phyloP scores from a whole-genome alignment of 495 filamentous ascomycete species.

The Elaphomyces granulatus region DNA sequence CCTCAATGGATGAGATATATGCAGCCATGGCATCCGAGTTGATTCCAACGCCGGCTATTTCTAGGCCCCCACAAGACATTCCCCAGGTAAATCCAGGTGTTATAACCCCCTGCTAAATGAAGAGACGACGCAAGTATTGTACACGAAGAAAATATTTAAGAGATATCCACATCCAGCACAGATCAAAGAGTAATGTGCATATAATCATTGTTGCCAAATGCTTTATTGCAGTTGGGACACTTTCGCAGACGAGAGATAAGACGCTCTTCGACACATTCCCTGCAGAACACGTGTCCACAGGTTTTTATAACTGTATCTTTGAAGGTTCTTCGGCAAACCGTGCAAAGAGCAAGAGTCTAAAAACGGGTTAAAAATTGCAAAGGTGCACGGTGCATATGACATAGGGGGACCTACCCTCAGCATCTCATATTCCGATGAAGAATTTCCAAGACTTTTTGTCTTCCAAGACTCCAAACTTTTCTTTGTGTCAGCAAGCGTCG shows the following conservation, averaged over 20 bases:
- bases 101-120: background rate
- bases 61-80: background rate
- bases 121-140: slow-evolving; percentile 22
- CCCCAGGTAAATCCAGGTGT: background rate
- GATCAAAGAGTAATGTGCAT: slow-evolving; percentile 48
- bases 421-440: slow-evolving; percentile 67
- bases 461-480: slow-evolving; percentile 73
- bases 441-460: slow-evolving; percentile 62
- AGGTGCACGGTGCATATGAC: background rate
- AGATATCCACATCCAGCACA: background rate
- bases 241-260: slow-evolving; percentile 80
- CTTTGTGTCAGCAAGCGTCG: slow-evolving; percentile 55
- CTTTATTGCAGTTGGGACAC: slow-evolving; percentile 81
- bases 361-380: slow-evolving; percentile 22
- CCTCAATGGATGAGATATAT: background rate
- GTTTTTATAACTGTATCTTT: slow-evolving; percentile 86
- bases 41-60: background rate
- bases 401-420: slow-evolving; percentile 49
- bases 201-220: slow-evolving; percentile 78
- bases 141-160: slow-evolving; percentile 24
- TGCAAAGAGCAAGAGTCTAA: slow-evolving; percentile 76
- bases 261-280: slow-evolving; percentile 72
- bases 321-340: slow-evolving; percentile 77
- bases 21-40: too few species aligned
- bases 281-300: slow-evolving; percentile 96